These are phyloP conservation scores for Clonostachys rosea DNA, from an alignment of 2,329 filamentous ascomycete species.

Conservation along the genomic window DNA sequence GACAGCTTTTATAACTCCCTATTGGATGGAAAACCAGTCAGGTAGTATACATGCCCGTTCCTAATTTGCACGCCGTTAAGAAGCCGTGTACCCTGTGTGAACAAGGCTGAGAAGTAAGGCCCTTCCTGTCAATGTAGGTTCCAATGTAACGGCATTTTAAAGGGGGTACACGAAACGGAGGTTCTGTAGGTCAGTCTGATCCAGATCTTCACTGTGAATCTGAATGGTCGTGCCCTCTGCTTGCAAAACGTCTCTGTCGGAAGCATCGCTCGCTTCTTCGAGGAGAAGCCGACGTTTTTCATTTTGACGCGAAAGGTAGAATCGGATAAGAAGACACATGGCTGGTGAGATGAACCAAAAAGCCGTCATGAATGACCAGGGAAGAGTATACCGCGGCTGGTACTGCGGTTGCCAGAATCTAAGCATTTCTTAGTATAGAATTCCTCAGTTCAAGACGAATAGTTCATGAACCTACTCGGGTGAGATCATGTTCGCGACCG, in stretches of 20 bases:
- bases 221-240: constrained; percentile 8
- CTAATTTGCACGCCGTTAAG: too few relatives aligned
- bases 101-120: too few relatives aligned
- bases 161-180: constrained; percentile 16
- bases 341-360: constrained; percentile 15
- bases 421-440: neutral
- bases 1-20: too few relatives aligned
- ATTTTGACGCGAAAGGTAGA: constrained; percentile 10
- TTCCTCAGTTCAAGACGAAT: neutral
- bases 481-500: constrained; percentile 17
- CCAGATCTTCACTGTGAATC: constrained; percentile 8
- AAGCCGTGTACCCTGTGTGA: too few relatives aligned
- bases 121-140: too few relatives aligned
- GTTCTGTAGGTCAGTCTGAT: constrained; percentile 10
- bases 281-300: constrained; percentile 5
- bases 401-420: constrained; percentile 15
- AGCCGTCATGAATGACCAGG: constrained; percentile 14
- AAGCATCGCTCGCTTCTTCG: constrained; percentile 2
- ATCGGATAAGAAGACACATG: constrained; percentile 14
- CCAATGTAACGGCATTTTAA: constrained; percentile 11
- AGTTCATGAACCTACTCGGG: constrained; percentile 12
- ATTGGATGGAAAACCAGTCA: too few relatives aligned
- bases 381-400: constrained; percentile 10
- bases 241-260: constrained; percentile 8
- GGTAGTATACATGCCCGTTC: too few relatives aligned